Conservation (phyloP, 2,329 filamentous ascomycete species). For the Scedosporium boydii region DNA sequence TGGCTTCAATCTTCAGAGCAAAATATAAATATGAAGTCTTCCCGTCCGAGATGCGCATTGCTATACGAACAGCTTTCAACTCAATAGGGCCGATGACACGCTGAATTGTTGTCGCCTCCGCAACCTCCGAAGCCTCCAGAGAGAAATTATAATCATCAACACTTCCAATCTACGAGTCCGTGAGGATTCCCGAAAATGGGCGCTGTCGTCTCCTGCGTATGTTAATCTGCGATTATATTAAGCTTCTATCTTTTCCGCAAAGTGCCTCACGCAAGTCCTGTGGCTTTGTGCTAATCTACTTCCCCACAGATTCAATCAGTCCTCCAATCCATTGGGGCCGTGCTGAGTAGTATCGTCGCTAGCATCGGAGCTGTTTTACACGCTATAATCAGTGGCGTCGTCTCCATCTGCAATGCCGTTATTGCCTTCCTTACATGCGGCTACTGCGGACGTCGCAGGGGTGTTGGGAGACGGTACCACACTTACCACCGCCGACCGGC, state of each 20-base stretch:
- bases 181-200: constrained; percentile 45
- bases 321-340: constrained; percentile 55
- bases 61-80: no score
- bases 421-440: constrained; percentile 56
- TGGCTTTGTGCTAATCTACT: no score
- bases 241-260: neutral
- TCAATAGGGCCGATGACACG: no score
- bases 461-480: neutral
- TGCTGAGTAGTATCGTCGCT: constrained; percentile 59
- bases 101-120: no score
- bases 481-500: constrained; percentile 20
- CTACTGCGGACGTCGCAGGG: constrained; percentile 18
- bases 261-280: no score
- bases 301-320: constrained; percentile 42
- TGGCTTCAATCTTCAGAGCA: no score
- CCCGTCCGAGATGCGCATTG: no score
- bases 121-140: no score
- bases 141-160: no score
- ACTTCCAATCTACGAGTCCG: no score
- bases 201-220: constrained; percentile 75
- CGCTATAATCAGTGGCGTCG: constrained; percentile 59
- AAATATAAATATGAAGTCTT: no score
- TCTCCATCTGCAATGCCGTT: constrained; percentile 55
- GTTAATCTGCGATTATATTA: constrained; percentile 22
- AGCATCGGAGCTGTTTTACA: constrained; percentile 55